Conservation (phyloP, 305 asterid species). For the Solanum chacoense region DNA sequence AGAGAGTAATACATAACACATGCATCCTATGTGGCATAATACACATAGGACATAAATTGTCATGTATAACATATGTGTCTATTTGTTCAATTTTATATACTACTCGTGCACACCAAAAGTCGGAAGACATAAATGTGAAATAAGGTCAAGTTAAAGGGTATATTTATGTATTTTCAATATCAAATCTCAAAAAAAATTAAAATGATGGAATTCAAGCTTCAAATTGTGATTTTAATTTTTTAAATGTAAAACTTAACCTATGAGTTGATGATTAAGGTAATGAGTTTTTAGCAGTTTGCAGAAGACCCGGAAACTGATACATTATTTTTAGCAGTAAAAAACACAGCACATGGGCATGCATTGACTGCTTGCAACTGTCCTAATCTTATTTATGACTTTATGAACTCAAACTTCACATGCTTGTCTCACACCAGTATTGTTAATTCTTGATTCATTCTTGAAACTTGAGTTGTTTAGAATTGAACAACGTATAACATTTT, state of each 20-base stretch:
- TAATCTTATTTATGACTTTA: not conserved
- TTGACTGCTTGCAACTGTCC: not conserved
- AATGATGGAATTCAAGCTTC: not conserved
- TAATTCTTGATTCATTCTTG: not conserved
- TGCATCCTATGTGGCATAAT: not conserved
- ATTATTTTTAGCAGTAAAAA: not conserved
- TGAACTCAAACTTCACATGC: not conserved
- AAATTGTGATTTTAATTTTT: not conserved
- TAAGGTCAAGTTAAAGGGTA: not conserved
- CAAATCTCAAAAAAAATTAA: not conserved
- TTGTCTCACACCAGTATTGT: not conserved
- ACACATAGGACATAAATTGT: not conserved
- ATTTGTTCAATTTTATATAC: not conserved
- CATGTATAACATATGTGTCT: fast-evolving
- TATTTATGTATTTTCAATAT: not conserved
- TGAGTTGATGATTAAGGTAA: not conserved
- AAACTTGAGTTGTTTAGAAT: not conserved
- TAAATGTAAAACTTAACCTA: not conserved
- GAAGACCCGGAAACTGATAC: not conserved
- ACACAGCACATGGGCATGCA: slow-evolving; percentile 1
- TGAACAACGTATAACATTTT: not conserved
- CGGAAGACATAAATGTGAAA: too few relatives aligned
- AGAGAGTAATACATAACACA: not conserved
- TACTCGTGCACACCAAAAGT: not conserved
- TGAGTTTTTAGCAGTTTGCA: not conserved